Base-by-base conservation (phyloP, 2,329 filamentous ascomycete species). In the Cordyceps cicadae region DNA sequence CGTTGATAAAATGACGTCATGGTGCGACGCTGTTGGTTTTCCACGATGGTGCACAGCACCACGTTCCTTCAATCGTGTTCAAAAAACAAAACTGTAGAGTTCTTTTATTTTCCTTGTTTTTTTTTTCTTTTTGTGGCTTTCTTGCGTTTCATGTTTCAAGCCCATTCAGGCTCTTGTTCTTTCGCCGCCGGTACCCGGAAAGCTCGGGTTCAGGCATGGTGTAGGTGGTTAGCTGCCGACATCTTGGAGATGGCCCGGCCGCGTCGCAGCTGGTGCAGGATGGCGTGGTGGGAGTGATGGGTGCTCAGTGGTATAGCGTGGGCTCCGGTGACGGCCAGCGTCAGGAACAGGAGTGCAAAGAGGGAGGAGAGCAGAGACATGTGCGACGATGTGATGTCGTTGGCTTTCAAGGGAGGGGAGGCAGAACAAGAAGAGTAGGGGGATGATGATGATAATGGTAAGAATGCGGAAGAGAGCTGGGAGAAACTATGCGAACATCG, bases 341-440 rank as follows among this genome's bases (percentile, higher is more conserved):
- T 41, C 39, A 59, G 32, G 57, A 59, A 45, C n/a, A 59, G 8
- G 50, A 59, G 49, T 5, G 24, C 57, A 17, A 59, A 54, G 19
- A 59, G n/a, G 29, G 57, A 53, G 24, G 57, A 59, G 7, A 59
- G 39, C 5, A 59, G n/a, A 39, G 57, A 48, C 57, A 59, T 59
- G 49, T 3, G 6, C 5, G 41, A 37, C 19, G 50, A 26, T 26
- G 6, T 11, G 41, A 46, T 29, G 50, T 37, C 39, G 29, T 45
- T n/a, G 9, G 21, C 7, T 34, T 37, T 46, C 24, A 14, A 5
- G 14, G 26, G 15, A 9, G 32, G 32, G n/a, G 29, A n/a, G 19
- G 8, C 9, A 15, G 17, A 34, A 15, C 12, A 37, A 15, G 29
- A 29, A 7, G 29, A 29, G 5, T 1, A 7, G 7, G 29, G 5